Percentiles rank a stretch among this genome's conserved stretches.
These are phyloP conservation scores for Sclerotinia subarctica DNA, from an alignment of 2,329 filamentous ascomycete genomes.

Conservation along the genomic window DNA sequence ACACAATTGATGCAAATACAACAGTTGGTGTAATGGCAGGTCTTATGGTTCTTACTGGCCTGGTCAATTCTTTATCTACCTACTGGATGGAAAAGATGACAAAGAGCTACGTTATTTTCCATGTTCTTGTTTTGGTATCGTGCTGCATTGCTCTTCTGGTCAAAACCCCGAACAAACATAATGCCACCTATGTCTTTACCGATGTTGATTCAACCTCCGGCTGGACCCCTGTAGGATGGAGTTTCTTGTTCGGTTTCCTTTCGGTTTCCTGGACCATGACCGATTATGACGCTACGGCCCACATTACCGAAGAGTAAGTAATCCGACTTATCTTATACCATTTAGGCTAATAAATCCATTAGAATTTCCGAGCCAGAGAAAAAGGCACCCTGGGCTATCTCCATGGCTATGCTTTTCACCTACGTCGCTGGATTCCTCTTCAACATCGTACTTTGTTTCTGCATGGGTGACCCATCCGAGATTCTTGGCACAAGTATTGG, in stretches of 20 bases:
- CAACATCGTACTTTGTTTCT: constrained; percentile 57
- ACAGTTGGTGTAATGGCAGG: constrained; percentile 55
- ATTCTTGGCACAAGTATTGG: constrained; percentile 48
- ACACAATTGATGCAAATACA: constrained; percentile 46
- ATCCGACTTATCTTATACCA: constrained; percentile 13
- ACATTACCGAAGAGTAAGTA: constrained; percentile 49
- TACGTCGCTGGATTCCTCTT: constrained; percentile 55
- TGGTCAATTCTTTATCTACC: constrained; percentile 55
- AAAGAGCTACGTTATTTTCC: constrained; percentile 56
- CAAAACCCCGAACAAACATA: constrained; percentile 50
- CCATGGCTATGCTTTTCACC: constrained; percentile 53
- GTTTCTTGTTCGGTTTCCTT: constrained; percentile 59
- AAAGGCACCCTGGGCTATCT: constrained; percentile 55
- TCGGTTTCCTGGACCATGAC: constrained; percentile 61
- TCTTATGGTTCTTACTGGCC: constrained; percentile 49
- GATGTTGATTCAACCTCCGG: constrained; percentile 50
- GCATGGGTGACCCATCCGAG: constrained; percentile 42
- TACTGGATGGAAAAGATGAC: constrained; percentile 58
- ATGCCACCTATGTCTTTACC: constrained; percentile 53
- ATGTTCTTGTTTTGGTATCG: constrained; percentile 50
- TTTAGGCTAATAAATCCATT: constrained; percentile 9
- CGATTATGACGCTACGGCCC: constrained; percentile 48
- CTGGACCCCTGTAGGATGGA: constrained; percentile 53
- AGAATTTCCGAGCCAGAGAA: constrained; percentile 48
- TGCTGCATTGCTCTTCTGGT: constrained; percentile 51